phyloP scores from a whole-genome alignment of 768 basidiomycete species.

The Boletus reticulatus region DNA sequence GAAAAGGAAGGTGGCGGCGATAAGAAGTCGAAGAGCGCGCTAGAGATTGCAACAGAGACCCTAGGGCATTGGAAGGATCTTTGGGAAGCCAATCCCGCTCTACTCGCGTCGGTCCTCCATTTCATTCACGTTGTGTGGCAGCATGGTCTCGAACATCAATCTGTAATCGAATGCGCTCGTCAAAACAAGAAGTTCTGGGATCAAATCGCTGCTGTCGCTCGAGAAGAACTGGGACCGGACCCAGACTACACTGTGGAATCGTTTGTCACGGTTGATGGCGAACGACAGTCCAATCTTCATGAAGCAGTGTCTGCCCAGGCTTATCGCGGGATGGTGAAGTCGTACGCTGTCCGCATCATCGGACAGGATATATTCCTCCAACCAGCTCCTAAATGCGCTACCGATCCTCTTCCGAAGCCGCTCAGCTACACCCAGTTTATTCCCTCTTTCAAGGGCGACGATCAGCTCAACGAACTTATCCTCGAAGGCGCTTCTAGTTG shows the following conservation, averaged over 20 bases:
- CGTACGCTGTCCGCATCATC: conserved; percentile 71
- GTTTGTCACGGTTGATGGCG: conserved; percentile 38
- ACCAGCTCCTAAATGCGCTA: conserved; percentile 39
- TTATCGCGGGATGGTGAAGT: conserved; percentile 69
- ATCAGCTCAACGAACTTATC: conserved; percentile 63
- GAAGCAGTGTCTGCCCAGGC: conserved; percentile 61
- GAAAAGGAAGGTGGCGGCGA: conserved; percentile 18
- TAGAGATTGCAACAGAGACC: conserved; percentile 65
- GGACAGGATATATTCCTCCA: conserved; percentile 72
- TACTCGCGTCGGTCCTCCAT: conserved; percentile 69
- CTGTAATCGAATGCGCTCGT: conserved; percentile 53
- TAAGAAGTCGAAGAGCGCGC: conserved; percentile 49
- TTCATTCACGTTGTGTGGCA: conserved; percentile 82
- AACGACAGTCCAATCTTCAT: conserved; percentile 52
- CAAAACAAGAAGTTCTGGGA: conserved; percentile 67
- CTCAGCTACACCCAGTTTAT: conserved; percentile 59
- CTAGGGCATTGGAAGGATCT: conserved; percentile 69
- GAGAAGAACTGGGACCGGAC: conserved; percentile 68
- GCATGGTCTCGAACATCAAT: conserved; percentile 71
- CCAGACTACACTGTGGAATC: conserved; percentile 63
- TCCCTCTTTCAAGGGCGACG: conserved; percentile 55
- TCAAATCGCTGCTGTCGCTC: conserved; percentile 59
- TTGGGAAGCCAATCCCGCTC: conserved; percentile 75
- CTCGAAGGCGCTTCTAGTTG: conserved; percentile 67
- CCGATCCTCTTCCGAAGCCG: conserved; percentile 46